Evolutionary conservation across 73 alveolate genomes (phyloP).

Genomic region (Symbiodinium pilosum): DNA sequence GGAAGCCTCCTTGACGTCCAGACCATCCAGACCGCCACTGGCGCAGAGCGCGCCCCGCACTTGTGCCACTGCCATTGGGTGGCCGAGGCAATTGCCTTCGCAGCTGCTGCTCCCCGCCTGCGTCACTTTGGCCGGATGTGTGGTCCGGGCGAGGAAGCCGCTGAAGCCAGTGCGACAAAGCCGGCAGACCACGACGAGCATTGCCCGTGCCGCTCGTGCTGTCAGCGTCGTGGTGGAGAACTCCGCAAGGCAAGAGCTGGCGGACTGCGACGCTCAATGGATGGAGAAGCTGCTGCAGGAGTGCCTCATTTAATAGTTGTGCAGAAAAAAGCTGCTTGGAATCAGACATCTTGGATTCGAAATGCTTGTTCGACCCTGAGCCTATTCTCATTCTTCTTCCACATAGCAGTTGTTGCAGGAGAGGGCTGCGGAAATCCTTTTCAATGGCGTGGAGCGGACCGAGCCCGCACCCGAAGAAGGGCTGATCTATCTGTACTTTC

Average conservation of each 20-base stretch:
- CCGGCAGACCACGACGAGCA: neutral
- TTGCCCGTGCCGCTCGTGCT: constrained; percentile 35
- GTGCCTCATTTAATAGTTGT: no score
- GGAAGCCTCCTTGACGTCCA: no score
- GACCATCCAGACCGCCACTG: no score
- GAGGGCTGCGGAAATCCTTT: constrained; percentile 44
- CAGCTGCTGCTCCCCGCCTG: neutral
- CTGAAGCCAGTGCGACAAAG: neutral
- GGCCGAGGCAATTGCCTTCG: neutral
- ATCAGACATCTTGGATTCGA: no score
- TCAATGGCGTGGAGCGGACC: constrained; percentile 84
- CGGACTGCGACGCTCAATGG: constrained; percentile 53
- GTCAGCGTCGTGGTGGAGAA: constrained; percentile 87
- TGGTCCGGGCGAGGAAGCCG: neutral
- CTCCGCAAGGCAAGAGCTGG: constrained; percentile 46
- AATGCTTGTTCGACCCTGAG: no score
- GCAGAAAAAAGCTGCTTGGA: no score
- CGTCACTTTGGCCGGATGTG: neutral
- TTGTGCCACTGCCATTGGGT: no score
- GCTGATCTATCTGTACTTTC: constrained; percentile 47
- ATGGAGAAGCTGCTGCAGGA: constrained; percentile 17
- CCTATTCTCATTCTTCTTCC: no score
- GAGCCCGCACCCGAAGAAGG: constrained; percentile 12
- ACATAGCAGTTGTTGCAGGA: no score
- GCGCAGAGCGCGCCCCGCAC: no score